These are phyloP conservation scores for Narthecium ossifragum DNA, from an alignment of 106 monocot genomes.

Conservation along the genomic window DNA sequence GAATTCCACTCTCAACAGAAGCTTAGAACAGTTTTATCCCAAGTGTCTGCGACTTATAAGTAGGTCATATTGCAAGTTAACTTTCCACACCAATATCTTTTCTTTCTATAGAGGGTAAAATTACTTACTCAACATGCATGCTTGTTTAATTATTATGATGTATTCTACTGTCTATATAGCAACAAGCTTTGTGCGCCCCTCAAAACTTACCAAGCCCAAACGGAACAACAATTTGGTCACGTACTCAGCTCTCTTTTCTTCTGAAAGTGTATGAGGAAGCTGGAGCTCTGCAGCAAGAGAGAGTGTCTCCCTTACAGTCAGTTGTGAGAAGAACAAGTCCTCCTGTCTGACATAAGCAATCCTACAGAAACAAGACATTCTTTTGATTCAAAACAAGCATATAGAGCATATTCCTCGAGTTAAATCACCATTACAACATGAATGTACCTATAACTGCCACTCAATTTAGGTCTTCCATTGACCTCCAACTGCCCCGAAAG, in stretches of 20 bases:
- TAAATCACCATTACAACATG: neutral
- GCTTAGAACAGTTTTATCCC: too few relatives aligned
- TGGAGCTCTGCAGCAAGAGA: conserved; percentile 87
- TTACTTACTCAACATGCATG: too few relatives aligned
- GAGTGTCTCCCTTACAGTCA: conserved; percentile 83
- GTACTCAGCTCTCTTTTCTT: conserved; percentile 66
- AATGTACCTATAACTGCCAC: conserved; percentile 51
- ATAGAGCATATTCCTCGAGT: neutral
- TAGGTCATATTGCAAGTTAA: too few relatives aligned
- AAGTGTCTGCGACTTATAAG: too few relatives aligned
- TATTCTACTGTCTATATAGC: too few relatives aligned
- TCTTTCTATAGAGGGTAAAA: too few relatives aligned
- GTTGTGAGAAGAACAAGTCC: conserved; percentile 94
- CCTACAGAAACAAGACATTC: conserved; percentile 33
- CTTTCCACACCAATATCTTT: too few relatives aligned
- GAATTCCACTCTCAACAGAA: too few relatives aligned
- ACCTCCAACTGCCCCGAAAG: conserved; percentile 65
- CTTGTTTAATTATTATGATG: too few relatives aligned
- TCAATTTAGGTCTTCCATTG: conserved; percentile 39
- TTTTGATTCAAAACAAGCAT: neutral
- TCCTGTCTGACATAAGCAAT: conserved; percentile 90
- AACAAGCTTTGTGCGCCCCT: too few relatives aligned
- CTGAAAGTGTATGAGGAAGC: conserved; percentile 40
- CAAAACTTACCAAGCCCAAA: conserved; percentile 78
- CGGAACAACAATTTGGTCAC: conserved; percentile 67